phyloP scores from a whole-genome alignment of 2,329 filamentous ascomycete genomes.

The Claviceps sp. region DNA sequence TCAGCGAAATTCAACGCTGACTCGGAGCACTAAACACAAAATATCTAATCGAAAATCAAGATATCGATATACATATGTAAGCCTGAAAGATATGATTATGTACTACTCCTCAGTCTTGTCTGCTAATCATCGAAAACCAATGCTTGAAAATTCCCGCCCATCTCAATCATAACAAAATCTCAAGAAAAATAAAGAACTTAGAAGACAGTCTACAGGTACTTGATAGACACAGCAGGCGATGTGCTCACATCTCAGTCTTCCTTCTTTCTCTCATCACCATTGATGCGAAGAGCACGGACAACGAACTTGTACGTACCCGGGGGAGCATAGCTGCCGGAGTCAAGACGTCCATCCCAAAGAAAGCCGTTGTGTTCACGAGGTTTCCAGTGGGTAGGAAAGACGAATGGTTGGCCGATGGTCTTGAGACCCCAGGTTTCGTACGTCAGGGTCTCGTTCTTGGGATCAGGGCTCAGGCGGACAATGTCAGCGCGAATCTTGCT shows the following conservation, averaged over 20 bases:
- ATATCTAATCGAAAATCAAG: no score
- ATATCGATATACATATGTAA: no score
- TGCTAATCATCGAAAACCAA: neutral
- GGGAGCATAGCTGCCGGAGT: constrained; percentile 32
- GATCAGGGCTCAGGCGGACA: constrained; percentile 20
- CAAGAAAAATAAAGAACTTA: no score
- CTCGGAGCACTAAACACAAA: no score
- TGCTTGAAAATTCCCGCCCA: no score
- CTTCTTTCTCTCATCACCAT: constrained; percentile 29
- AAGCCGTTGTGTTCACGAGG: constrained; percentile 9
- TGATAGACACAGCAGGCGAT: constrained; percentile 30
- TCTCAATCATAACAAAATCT: no score
- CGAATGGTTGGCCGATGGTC: constrained; percentile 27
- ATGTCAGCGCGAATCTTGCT: constrained; percentile 29
- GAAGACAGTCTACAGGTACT: constrained; percentile 19
- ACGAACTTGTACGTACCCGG: constrained; percentile 36
- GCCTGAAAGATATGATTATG: no score
- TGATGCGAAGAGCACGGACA: constrained; percentile 35
- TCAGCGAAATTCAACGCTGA: no score
- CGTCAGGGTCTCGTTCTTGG: constrained; percentile 11
- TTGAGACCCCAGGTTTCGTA: constrained; percentile 24
- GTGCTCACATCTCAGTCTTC: constrained; percentile 34
- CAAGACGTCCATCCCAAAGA: constrained; percentile 33
- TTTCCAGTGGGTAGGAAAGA: constrained; percentile 26
- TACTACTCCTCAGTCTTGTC: neutral